Conservation (phyloP, 345 rosid species). For the Sonneratia alba region DNA sequence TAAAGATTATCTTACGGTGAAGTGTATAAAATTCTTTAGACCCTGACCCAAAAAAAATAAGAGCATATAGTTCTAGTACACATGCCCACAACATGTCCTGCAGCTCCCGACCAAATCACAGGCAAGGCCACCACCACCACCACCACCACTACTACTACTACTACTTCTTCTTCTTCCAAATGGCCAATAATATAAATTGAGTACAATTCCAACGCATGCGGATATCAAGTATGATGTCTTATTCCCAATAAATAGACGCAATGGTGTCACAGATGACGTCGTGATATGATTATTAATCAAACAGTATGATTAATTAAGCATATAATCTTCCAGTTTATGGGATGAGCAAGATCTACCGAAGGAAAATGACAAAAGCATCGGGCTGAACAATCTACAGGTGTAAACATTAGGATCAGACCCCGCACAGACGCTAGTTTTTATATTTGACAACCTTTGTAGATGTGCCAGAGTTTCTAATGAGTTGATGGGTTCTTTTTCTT, state of each 20-base stretch:
- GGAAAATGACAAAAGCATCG: not conserved
- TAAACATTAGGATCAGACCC: not conserved
- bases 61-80: not conserved
- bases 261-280: conserved; percentile 9
- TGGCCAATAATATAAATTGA: not conserved
- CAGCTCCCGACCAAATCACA: conserved; percentile 3
- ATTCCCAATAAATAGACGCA: conserved; percentile 1
- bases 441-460: no score
- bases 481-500: no score
- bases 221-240: not conserved
- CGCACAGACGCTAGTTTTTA: no score
- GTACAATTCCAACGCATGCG: conserved; percentile 9
- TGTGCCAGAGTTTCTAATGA: no score
- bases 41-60: not conserved
- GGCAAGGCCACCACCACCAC: not conserved
- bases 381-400: no score
- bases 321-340: conserved; percentile 1
- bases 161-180: not conserved
- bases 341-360: not conserved
- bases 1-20: not conserved
- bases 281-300: not conserved
- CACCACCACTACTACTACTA: no score
- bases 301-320: not conserved
- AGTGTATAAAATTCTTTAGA: conserved; percentile 8
- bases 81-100: not conserved